Evolutionary conservation across 2,329 filamentous ascomycete species (phyloP), one percentile per base, ranked within the genome.

Genomic region (Paramyrothecium sp.): DNA sequence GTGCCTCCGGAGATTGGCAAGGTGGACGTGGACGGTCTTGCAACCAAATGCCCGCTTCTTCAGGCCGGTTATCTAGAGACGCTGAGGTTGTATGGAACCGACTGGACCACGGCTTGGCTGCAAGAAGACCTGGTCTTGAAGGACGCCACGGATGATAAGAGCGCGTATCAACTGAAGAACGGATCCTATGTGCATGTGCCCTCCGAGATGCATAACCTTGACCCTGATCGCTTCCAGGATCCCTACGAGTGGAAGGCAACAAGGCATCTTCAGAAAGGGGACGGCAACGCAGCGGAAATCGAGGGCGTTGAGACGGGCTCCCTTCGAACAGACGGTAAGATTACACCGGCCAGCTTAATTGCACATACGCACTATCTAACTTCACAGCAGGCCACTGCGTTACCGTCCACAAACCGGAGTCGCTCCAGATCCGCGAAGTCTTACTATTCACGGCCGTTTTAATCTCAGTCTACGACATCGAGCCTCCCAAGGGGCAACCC

Each of bases 11-110:
- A 63, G 47, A 58, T 77, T 21, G 66, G 71, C 48, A 65, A 58
- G 10, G 59, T 77, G 7, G 73, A 78, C 54, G 21, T 76, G 19
- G 66, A 77, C 1, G 71, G 67, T 0, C 58, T 78, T 3, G 51
- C 75, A 20, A 63, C 62, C 7, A 67, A 69, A 11, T 77, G 75
- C 53, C 74, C 74, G 4, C 59, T 73, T 5, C 69, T 79, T 13
- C 71, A 75, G 52, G 73, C 73, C 1, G 66, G 72, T 2, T 76
- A 77, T 47, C 60, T 76, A 5, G 76, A 79, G 59, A 76, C 75
- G 0, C 50, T 78, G 51, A 65, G 76, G 12, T 53, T 77, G 0
- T 76, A 78, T 26, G 70, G 73, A 17, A 67, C 69, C 16, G 62
- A 66, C 3, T 73, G 72, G 69, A 62, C 65, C 1, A 61, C 71